Evolutionary conservation across 2,329 filamentous ascomycete species (phyloP), one percentile per base, ranked within the genome.

Genomic region (Helicocarpus griseus): DNA sequence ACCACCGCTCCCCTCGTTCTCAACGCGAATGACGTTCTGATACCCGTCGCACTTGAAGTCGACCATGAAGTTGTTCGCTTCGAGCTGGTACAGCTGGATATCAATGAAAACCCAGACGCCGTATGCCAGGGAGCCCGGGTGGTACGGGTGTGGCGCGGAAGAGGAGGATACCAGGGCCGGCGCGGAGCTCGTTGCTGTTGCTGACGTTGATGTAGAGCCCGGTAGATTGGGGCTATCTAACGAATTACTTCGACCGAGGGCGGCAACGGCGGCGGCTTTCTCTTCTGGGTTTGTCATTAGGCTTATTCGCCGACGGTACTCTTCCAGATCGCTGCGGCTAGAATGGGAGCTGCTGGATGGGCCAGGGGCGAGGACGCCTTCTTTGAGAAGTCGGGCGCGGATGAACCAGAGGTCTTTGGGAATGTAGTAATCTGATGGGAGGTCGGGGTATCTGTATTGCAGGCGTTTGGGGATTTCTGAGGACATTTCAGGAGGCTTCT

Each of bases 31-130:
- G 46, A 91, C 85, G 51, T 93, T 88, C 72, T 98, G 93, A 70
- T 98, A 98, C 19, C 93, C 93, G 13, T 93, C 90, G 67, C 91
- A 97, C 67, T 96, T 97, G 77, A 98, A 98, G 68, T 98, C 93
- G 46, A 98, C 93, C 56, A 98, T 84, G 69, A 91, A 97, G 58
- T 93, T 91, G 51, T 87, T 86, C 53, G 83, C 82, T 67, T 97
- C 91, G 75, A 97, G 89, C 64, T 89, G 86, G 69, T 96, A 96
- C 48, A 96, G 84, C 67, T 96, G 93, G 57, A 98, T 96, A 58
- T 95, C 90, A 66, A 98, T 82, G 65, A 95, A 93, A 63, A 97
- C 86, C 65, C 87, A 91, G n/a, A 94, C 83, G 51, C 86, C 86
- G 57, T 89, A 81, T 49, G 80, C 74, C 3, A 70, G 65, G 1